These are phyloP conservation scores for Ormosia semicastrata DNA, from an alignment of 306 rosid genomes.

Conservation along the genomic window DNA sequence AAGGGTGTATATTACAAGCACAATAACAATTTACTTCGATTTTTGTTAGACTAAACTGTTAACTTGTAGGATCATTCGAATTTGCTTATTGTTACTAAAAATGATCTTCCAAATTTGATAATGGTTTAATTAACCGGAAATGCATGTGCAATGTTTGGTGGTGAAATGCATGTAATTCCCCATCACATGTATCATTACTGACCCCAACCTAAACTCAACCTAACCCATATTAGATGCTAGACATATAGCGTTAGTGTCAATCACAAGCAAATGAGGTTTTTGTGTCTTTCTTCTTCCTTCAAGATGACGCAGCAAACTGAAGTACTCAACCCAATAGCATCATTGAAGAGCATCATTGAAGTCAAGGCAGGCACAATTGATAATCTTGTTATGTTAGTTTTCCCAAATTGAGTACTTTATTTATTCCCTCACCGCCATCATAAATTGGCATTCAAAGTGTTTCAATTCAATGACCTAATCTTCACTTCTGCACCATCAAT, in stretches of 20 bases:
- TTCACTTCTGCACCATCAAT: neutral
- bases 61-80: neutral
- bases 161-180: neutral
- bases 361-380: neutral
- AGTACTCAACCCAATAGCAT: neutral
- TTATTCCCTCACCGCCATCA: neutral
- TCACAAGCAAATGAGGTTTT: neutral
- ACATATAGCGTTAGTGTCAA: neutral
- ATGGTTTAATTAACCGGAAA: neutral
- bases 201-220: neutral
- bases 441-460: neutral
- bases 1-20: neutral
- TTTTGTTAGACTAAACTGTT: neutral
- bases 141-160: neutral
- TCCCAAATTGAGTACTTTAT: neutral
- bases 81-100: neutral
- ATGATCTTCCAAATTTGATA: neutral
- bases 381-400: neutral
- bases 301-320: neutral
- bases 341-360: neutral
- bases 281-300: neutral
- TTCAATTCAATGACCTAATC: neutral
- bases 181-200: neutral
- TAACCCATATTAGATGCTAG: neutral
- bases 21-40: neutral